Conservation (phyloP, 306 rosid species). For the Quercus suber region DNA sequence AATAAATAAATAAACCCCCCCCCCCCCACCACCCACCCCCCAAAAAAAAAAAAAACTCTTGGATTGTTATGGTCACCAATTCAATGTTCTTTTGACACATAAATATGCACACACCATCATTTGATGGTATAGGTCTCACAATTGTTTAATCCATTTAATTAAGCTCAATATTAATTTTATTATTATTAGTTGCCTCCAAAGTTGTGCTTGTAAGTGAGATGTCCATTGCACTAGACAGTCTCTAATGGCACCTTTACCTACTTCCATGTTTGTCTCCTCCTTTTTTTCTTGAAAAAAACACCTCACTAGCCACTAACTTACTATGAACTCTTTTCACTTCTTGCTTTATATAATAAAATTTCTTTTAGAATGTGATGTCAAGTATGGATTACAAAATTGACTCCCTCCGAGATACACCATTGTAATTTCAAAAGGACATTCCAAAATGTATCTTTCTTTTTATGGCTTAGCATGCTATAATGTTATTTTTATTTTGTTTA, state of each 20-base stretch:
- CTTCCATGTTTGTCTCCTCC: conserved; percentile 43
- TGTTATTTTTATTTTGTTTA: conserved; percentile 24
- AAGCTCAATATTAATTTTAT: conserved; percentile 6
- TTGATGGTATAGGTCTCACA: background rate
- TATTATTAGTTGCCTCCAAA: conserved; percentile 30
- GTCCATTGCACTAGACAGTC: conserved; percentile 48
- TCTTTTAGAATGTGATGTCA: conserved; percentile 63
- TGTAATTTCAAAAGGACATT: conserved; percentile 37
- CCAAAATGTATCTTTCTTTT: conserved; percentile 44
- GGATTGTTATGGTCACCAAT: background rate
- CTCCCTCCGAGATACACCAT: conserved; percentile 39
- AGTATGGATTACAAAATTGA: conserved; percentile 53
- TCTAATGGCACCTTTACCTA: conserved; percentile 48
- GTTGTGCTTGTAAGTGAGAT: conserved; percentile 56
- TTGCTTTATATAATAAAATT: conserved; percentile 22
- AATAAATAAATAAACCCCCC: too few species aligned
- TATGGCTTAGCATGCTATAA: conserved; percentile 18
- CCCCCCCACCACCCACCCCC: too few species aligned
- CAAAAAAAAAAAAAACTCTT: background rate
- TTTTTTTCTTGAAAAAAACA: conserved; percentile 39
- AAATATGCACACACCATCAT: conserved; percentile 3
- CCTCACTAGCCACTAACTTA: conserved; percentile 53
- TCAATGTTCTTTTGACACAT: conserved; percentile 10
- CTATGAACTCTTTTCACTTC: background rate
- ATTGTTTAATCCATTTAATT: conserved; percentile 27